Evolutionary conservation across 2,329 filamentous ascomycete genomes (phyloP).

Genomic region (Fusarium buharicum): DNA sequence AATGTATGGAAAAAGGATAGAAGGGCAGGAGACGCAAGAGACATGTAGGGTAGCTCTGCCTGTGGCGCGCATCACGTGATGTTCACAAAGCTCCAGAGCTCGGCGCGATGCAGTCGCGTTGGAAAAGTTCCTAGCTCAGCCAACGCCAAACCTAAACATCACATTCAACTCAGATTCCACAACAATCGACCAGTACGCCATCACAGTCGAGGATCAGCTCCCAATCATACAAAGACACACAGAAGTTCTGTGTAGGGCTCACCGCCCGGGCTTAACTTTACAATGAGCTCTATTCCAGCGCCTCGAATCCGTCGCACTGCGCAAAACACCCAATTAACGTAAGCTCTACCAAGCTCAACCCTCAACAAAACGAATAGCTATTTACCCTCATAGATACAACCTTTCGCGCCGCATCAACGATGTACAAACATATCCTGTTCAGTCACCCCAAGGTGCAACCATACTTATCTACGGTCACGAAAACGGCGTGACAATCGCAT

Average conservation of each 20-base stretch:
- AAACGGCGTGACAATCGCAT: conserved; percentile 69
- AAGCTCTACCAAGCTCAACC: not conserved
- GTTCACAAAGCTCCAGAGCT: conserved; percentile 16
- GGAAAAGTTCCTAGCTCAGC: conserved; percentile 41
- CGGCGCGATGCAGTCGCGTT: conserved; percentile 44
- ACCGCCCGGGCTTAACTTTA: conserved; percentile 37
- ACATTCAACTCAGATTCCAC: not conserved
- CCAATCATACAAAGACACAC: not conserved
- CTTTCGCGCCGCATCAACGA: conserved; percentile 67
- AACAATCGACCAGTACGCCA: not conserved
- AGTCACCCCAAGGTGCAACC: conserved; percentile 71
- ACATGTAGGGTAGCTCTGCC: not conserved
- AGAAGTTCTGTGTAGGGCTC: conserved; percentile 28
- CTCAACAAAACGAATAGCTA: not conserved
- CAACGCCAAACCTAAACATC: conserved; percentile 13
- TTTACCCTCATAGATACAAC: conserved; percentile 62
- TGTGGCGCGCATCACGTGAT: conserved; percentile 35
- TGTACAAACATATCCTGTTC: conserved; percentile 69
- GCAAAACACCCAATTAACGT: conserved; percentile 63
- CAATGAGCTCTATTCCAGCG: conserved; percentile 49
- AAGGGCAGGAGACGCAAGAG: too few species aligned
- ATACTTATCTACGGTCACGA: conserved; percentile 72
- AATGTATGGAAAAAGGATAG: too few species aligned
- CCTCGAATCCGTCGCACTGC: conserved; percentile 59
- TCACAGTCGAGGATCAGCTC: not conserved